These are phyloP conservation scores for Physaria fendleri DNA, from an alignment of 345 rosid species.

Conservation along the genomic window DNA sequence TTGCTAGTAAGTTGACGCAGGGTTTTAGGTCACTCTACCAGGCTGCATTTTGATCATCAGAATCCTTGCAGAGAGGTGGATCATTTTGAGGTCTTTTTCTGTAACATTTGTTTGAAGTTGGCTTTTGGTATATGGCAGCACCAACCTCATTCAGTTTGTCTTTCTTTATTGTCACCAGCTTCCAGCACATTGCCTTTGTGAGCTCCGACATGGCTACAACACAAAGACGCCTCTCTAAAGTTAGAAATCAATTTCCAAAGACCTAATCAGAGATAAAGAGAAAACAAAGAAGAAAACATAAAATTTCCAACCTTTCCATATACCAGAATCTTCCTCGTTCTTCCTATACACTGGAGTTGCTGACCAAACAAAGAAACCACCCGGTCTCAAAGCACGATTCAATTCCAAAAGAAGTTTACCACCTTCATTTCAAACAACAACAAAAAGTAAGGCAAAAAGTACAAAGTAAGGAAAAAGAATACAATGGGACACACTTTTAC, in stretches of 20 bases:
- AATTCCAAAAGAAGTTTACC: constrained; percentile 92
- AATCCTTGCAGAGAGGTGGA: constrained; percentile 62
- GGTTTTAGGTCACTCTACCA: constrained; percentile 38
- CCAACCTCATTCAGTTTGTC: constrained; percentile 55
- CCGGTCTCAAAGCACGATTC: constrained; percentile 82
- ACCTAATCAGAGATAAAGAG: not conserved
- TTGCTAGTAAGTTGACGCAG: not conserved
- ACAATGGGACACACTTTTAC: constrained; percentile 26
- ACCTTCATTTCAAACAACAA: constrained; percentile 40
- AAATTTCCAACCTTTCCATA: constrained; percentile 65
- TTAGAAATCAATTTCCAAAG: constrained; percentile 6
- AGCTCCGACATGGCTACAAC: constrained; percentile 62
- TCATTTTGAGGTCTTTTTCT: constrained; percentile 41
- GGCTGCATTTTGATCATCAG: constrained; percentile 68
- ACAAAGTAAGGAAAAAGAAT: not conserved
- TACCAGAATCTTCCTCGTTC: constrained; percentile 66
- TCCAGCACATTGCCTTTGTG: constrained; percentile 74
- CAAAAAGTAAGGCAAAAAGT: not conserved
- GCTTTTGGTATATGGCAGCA: constrained; percentile 66
- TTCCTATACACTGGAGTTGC: constrained; percentile 92
- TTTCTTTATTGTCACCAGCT: constrained; percentile 44
- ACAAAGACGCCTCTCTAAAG: constrained; percentile 1
- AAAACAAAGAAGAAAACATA: not conserved
- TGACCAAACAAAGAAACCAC: constrained; percentile 96
- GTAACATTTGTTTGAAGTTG: constrained; percentile 59